Evolutionary conservation across 2,329 filamentous ascomycete species (phyloP).

Genomic region (Fusarium pseudograminearum): DNA sequence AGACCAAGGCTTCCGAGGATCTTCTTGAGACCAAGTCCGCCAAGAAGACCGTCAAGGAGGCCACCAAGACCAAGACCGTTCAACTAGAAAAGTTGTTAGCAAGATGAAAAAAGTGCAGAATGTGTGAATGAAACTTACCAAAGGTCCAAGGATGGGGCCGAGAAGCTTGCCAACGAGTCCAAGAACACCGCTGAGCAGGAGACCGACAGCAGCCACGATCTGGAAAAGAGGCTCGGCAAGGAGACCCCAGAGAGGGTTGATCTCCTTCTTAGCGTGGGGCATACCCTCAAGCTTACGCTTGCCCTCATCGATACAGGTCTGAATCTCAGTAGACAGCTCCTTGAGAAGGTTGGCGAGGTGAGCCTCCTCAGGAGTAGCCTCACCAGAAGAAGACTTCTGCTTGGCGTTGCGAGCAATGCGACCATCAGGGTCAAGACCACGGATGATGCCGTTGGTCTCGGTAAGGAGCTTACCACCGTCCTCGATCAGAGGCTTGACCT

Average conservation of each 20-base stretch:
- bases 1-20: slow-evolving; percentile 80
- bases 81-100: slow-evolving; percentile 57
- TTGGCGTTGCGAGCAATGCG: slow-evolving; percentile 88
- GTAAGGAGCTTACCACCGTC: slow-evolving; percentile 84
- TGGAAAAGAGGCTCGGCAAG: slow-evolving; percentile 89
- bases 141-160: slow-evolving; percentile 47
- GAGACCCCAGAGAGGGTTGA: slow-evolving; percentile 89
- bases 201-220: slow-evolving; percentile 88
- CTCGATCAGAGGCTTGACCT: slow-evolving; percentile 89
- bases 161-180: slow-evolving; percentile 83
- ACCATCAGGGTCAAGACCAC: slow-evolving; percentile 89
- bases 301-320: slow-evolving; percentile 85
- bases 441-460: slow-evolving; percentile 88
- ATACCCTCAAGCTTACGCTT: slow-evolving; percentile 91
- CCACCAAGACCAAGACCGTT: slow-evolving; percentile 86
- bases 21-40: slow-evolving; percentile 80
- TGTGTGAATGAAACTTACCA: slow-evolving; percentile 19
- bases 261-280: slow-evolving; percentile 94
- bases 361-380: slow-evolving; percentile 77
- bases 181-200: slow-evolving; percentile 84
- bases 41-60: slow-evolving; percentile 81
- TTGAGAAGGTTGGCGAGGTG: slow-evolving; percentile 87
- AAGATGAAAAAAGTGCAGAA: not conserved
- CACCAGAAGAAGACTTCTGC: slow-evolving; percentile 80
- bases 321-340: slow-evolving; percentile 84